Conservation (phyloP, 2,329 filamentous ascomycete species). For the Colletotrichum sp. region DNA sequence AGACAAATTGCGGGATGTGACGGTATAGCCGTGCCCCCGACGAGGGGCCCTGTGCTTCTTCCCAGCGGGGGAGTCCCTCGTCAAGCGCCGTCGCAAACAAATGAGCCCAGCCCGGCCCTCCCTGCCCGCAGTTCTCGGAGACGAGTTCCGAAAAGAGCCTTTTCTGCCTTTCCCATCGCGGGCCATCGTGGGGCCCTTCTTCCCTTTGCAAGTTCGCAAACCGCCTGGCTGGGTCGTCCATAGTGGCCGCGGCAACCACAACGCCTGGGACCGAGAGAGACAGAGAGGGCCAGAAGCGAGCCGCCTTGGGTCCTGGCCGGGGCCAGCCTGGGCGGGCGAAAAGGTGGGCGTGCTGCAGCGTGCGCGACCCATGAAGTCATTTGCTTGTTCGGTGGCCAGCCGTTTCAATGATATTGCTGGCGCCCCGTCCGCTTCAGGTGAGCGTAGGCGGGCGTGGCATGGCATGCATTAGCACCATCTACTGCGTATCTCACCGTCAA, state of each 20-base stretch:
- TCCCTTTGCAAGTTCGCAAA: slow-evolving; percentile 1
- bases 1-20: slow-evolving; percentile 21
- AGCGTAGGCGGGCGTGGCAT: slow-evolving; percentile 10
- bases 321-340: neutral
- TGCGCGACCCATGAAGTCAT: slow-evolving; percentile 16
- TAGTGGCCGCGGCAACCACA: neutral
- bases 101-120: slow-evolving; percentile 15
- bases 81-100: slow-evolving; percentile 24
- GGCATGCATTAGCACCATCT: slow-evolving; percentile 9
- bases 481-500: neutral
- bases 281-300: neutral
- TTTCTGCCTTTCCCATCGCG: neutral
- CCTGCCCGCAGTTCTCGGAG: slow-evolving; percentile 1
- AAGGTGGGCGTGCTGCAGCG: neutral
- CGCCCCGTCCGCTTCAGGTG: slow-evolving; percentile 22
- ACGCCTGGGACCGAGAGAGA: neutral
- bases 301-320: neutral
- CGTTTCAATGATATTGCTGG: slow-evolving; percentile 23
- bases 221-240: slow-evolving; percentile 17
- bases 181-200: neutral
- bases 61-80: slow-evolving; percentile 10
- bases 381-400: slow-evolving; percentile 14
- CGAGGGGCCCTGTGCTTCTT: neutral
- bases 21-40: neutral
- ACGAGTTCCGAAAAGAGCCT: slow-evolving; percentile 11